Base-by-base conservation (phyloP, 768 basidiomycete genomes). In the Suillus cothurnatus region DNA sequence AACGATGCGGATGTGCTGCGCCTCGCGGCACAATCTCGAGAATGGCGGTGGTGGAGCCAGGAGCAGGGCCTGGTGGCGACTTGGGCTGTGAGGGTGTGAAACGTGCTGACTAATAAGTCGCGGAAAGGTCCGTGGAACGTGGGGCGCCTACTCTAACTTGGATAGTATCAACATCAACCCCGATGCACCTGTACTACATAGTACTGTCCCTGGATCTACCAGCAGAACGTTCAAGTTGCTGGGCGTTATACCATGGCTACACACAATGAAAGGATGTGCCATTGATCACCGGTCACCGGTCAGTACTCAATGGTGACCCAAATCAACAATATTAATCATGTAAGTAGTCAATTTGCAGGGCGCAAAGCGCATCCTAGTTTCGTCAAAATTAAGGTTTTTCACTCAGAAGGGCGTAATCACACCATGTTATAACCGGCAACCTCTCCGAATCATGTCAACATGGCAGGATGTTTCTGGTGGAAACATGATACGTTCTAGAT, bases 141-240 rank as follows among this genome's bases (percentile, higher is more conserved):
- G n/a, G n/a, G n/a, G n/a, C n/a, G n/a, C n/a, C n/a, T n/a, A n/a
- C n/a, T n/a, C n/a, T n/a, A n/a, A n/a, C n/a, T n/a, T n/a, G n/a
- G n/a, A n/a, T n/a, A 87, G 87, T 28, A 81, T 85, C 31, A 84
- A 84, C 67, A 82, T 88, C 71, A 79, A 84, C 55, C 4, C 74
- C 17, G 15, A n/a, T n/a, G n/a, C n/a, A n/a, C n/a, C n/a, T n/a
- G n/a, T n/a, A n/a, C n/a, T n/a, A n/a, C 41, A 15, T 86, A n/a
- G 87, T 73, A 85, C 82, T 14, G 87, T 88, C 43, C 83, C 86
- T 17, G 82, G 6, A 50, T 12, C 15, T 26, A 50, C 80, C 34
- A 86, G 85, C 15, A 63, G 82, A 73, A 81, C 78, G 15, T 80
- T 89, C 31, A 69, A 72, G 26, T 76, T 88, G 34, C 64, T 76